phyloP scores from a whole-genome alignment of 2,329 filamentous ascomycete species.

The Epichloe gansuensis region DNA sequence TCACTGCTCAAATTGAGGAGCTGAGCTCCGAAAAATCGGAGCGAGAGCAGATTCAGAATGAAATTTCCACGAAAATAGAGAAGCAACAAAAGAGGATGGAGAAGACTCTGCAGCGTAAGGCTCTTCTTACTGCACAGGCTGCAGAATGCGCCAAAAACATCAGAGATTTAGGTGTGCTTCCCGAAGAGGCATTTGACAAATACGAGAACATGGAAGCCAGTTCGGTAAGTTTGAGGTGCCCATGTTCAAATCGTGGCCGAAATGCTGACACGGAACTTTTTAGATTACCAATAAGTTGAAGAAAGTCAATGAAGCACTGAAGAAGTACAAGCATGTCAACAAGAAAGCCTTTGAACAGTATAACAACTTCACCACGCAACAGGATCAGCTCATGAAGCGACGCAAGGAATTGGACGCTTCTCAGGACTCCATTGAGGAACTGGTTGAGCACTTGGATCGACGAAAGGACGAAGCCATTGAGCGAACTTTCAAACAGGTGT shows the following conservation, averaged over 20 bases:
- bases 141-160: conserved; percentile 80
- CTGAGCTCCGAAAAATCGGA: conserved; percentile 44
- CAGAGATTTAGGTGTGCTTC: conserved; percentile 80
- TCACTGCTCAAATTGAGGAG: conserved; percentile 38
- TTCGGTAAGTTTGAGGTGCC: conserved; percentile 37
- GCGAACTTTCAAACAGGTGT: conserved; percentile 96
- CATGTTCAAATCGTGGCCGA: neutral
- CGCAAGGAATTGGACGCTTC: conserved; percentile 78
- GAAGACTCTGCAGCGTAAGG: conserved; percentile 81
- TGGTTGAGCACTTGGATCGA: conserved; percentile 85
- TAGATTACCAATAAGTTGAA: conserved; percentile 58
- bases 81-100: conserved; percentile 83
- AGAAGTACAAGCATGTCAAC: conserved; percentile 97
- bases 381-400: conserved; percentile 73
- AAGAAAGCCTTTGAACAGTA: conserved; percentile 99
- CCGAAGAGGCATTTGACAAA: conserved; percentile 85
- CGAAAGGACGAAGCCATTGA: conserved; percentile 97
- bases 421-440: conserved; percentile 76
- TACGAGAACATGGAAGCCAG: conserved; percentile 76
- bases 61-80: conserved; percentile 65
- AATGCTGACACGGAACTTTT: conserved; percentile 7
- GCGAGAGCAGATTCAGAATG: conserved; percentile 59
- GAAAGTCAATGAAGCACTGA: conserved; percentile 82
- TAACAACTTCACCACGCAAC: conserved; percentile 88
- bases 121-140: conserved; percentile 61